Conservation (phyloP, 2,329 filamentous ascomycete genomes). For the Xylariaceae sp. region DNA sequence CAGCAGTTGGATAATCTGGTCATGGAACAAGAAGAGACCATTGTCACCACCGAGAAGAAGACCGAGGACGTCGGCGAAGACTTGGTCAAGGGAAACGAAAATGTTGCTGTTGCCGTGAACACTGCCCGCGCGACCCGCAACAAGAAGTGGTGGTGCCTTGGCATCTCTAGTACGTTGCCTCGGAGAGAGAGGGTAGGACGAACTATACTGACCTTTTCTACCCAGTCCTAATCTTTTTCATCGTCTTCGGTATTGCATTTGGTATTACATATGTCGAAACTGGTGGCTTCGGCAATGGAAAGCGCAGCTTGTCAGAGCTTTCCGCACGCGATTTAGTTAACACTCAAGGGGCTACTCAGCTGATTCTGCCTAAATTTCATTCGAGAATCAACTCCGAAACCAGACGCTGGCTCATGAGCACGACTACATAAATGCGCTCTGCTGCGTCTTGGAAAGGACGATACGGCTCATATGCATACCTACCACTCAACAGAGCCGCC, state of each 20-base stretch:
- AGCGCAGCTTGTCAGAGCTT: constrained; percentile 24
- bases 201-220: neutral
- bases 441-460: too few relatives aligned
- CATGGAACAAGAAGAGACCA: constrained; percentile 77
- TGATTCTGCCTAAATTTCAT: constrained; percentile 10
- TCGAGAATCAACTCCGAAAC: constrained; percentile 24
- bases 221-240: constrained; percentile 47
- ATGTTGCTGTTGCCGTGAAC: constrained; percentile 77
- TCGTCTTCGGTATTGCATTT: constrained; percentile 51
- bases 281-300: constrained; percentile 6
- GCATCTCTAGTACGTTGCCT: constrained; percentile 59
- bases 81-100: constrained; percentile 78
- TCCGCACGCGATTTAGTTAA: constrained; percentile 18
- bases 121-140: constrained; percentile 77
- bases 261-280: too few relatives aligned
- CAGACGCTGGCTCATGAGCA: constrained; percentile 19
- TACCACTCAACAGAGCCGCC: too few relatives aligned
- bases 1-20: constrained; percentile 84
- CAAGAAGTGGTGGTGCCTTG: constrained; percentile 97
- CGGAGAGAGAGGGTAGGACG: neutral
- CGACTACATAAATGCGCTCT: constrained; percentile 7
- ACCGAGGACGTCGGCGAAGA: constrained; percentile 83
- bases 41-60: constrained; percentile 81
- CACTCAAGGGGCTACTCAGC: constrained; percentile 14
- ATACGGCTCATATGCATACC: too few relatives aligned